Conservation (phyloP, 305 asterid genomes). For the Solanum hybrid region DNA sequence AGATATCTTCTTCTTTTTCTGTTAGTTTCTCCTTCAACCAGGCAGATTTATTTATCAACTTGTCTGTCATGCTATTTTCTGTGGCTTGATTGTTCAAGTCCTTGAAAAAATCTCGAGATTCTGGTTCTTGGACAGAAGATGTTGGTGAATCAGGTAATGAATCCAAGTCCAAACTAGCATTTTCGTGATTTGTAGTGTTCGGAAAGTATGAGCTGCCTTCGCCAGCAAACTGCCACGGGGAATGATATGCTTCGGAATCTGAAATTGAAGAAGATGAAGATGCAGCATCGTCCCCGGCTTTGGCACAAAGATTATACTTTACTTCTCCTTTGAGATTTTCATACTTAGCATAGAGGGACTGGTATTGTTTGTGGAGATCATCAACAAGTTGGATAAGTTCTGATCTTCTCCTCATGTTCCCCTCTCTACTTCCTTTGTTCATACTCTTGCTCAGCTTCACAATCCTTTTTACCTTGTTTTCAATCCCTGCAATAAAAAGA, state of each 20-base stretch:
- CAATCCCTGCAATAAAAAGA: conserved; percentile 38
- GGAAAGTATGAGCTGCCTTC: conserved; percentile 11
- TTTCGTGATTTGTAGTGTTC: not conserved
- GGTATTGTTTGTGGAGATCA: conserved; percentile 62
- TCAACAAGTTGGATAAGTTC: conserved; percentile 54
- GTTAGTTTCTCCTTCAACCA: conserved; percentile 17
- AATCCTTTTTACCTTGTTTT: conserved; percentile 42
- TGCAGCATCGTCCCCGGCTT: conserved; percentile 11
- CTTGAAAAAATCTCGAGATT: conserved; percentile 17
- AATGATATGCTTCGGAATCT: conserved; percentile 40
- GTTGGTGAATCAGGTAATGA: conserved; percentile 10
- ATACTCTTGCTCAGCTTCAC: conserved; percentile 40
- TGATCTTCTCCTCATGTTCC: conserved; percentile 41
- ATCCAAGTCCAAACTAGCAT: not conserved
- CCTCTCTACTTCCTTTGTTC: conserved; percentile 46
- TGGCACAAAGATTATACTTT: conserved; percentile 28
- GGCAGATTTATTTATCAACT: conserved; percentile 9
- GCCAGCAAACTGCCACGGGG: conserved; percentile 29
- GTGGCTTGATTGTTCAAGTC: conserved; percentile 26
- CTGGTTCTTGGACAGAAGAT: conserved; percentile 9
- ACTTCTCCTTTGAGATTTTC: conserved; percentile 53
- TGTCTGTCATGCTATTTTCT: conserved; percentile 9
- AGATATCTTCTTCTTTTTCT: conserved; percentile 16
- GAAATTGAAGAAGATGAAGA: conserved; percentile 19
- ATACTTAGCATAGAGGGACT: conserved; percentile 44